phyloP scores from a whole-genome alignment of 2,329 filamentous ascomycete species.

The Xylariaceae sp. region DNA sequence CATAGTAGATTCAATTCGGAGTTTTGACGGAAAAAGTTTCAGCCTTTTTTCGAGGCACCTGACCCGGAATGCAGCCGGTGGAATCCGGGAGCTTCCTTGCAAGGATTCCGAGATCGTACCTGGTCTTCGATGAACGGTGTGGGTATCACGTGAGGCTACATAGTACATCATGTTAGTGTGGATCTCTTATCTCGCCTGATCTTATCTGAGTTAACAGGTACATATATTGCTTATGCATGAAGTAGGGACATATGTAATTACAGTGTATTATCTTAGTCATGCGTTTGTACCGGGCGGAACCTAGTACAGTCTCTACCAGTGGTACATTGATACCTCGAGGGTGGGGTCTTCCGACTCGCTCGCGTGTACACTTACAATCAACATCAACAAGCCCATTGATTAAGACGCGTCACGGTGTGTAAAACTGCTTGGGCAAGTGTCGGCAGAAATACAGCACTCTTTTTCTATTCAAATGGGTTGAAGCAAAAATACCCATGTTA shows the following conservation, averaged over 20 bases:
- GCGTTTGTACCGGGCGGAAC: too few relatives aligned
- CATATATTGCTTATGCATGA: too few relatives aligned
- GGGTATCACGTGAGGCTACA: neutral
- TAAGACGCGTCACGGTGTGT: constrained; percentile 11
- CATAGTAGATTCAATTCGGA: too few relatives aligned
- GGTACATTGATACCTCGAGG: constrained; percentile 1
- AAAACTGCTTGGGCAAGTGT: neutral
- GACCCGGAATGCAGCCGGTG: constrained; percentile 14
- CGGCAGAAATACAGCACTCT: neutral
- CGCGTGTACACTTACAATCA: neutral
- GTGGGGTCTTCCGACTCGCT: constrained; percentile 13
- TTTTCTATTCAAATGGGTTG: neutral
- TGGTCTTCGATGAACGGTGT: neutral
- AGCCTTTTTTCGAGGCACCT: constrained; percentile 3
- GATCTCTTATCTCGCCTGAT: neutral
- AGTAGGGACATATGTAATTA: too few relatives aligned
- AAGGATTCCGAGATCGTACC: neutral
- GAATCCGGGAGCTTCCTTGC: constrained; percentile 1
- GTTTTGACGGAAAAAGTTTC: constrained; percentile 1
- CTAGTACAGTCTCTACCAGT: neutral
- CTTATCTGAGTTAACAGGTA: neutral
- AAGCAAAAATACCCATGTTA: neutral
- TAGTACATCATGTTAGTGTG: neutral
- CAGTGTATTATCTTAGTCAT: too few relatives aligned
- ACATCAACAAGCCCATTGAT: constrained; percentile 12